These are phyloP conservation scores for Lactarius hengduanensis DNA, from an alignment of 768 basidiomycete species.

Conservation along the genomic window DNA sequence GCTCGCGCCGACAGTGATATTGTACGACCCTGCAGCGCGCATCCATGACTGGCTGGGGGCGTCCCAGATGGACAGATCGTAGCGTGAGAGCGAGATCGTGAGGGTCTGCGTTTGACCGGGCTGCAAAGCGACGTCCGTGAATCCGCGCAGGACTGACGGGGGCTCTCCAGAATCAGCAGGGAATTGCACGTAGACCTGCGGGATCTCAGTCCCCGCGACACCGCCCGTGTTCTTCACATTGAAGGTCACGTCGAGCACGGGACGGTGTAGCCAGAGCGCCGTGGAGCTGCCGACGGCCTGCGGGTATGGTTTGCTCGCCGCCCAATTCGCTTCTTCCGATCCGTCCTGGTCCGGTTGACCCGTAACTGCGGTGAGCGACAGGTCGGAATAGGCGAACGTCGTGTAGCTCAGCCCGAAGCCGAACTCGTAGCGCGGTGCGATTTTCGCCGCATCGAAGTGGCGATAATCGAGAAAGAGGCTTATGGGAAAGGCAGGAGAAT, in stretches of 20 bases:
- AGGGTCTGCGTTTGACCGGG: conserved; percentile 29
- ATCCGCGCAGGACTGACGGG: conserved; percentile 53
- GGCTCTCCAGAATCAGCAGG: conserved; percentile 64
- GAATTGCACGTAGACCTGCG: conserved; percentile 75
- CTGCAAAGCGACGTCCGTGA: conserved; percentile 29
- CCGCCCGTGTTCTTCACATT: conserved; percentile 62
- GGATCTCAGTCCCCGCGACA: conserved; percentile 66
- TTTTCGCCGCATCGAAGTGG: conserved; percentile 53
- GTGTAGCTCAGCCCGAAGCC: conserved; percentile 91
- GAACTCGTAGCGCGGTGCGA: conserved; percentile 82
- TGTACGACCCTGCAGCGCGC: conserved; percentile 35
- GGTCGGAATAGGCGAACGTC: conserved; percentile 64
- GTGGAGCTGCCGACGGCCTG: conserved; percentile 56
- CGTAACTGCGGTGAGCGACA: conserved; percentile 47
- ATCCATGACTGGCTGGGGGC: conserved; percentile 38
- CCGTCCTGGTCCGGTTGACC: conserved; percentile 38
- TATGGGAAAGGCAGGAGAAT: neutral
- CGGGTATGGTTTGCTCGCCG: conserved; percentile 53
- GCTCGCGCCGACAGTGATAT: conserved; percentile 34
- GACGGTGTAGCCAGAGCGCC: conserved; percentile 69
- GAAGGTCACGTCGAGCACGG: conserved; percentile 62
- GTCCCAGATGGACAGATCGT: conserved; percentile 37
- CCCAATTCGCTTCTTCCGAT: conserved; percentile 52
- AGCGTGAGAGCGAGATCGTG: conserved; percentile 27
- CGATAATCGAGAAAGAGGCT: conserved; percentile 38